Evolutionary conservation across 2,329 filamentous ascomycete species (phyloP).

Genomic region (Ascochyta rabiei): DNA sequence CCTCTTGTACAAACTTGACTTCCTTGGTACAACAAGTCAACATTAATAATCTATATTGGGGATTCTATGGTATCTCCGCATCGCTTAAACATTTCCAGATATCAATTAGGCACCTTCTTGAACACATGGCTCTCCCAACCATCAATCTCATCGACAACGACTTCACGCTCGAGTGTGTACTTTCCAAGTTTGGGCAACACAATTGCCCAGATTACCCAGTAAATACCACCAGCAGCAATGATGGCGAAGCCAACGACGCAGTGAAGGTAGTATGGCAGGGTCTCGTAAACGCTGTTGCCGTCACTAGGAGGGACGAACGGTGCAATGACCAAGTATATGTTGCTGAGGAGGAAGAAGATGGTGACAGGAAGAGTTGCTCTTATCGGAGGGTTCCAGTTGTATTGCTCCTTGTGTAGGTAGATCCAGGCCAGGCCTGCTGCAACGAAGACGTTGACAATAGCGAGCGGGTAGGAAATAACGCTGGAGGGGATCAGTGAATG

Average conservation of each 20-base stretch:
- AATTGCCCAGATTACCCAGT: slow-evolving; percentile 60
- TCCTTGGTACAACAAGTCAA: neutral
- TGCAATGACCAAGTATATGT: slow-evolving; percentile 59
- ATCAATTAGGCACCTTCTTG: slow-evolving; percentile 30
- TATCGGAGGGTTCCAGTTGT: slow-evolving; percentile 57
- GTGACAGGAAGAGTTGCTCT: slow-evolving; percentile 57
- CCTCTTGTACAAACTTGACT: neutral
- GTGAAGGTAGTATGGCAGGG: slow-evolving; percentile 60
- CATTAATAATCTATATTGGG: neutral
- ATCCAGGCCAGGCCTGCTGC: slow-evolving; percentile 57
- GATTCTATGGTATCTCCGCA: slow-evolving; percentile 2
- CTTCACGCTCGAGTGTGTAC: slow-evolving; percentile 47
- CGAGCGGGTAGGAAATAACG: slow-evolving; percentile 69
- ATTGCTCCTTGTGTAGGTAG: slow-evolving; percentile 50
- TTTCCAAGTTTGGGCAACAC: slow-evolving; percentile 53
- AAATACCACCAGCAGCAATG: slow-evolving; percentile 57
- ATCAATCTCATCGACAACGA: slow-evolving; percentile 41
- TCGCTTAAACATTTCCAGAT: neutral
- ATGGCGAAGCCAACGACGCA: slow-evolving; percentile 60
- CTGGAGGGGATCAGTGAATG: slow-evolving; percentile 37
- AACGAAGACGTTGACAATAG: slow-evolving; percentile 61
- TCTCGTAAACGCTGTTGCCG: slow-evolving; percentile 58
- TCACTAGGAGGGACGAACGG: slow-evolving; percentile 58
- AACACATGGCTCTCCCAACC: slow-evolving; percentile 51
- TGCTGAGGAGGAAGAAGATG: slow-evolving; percentile 60